Conservation (phyloP, 1,284 basidiomycete species). For the Neonothopanus nambi region DNA sequence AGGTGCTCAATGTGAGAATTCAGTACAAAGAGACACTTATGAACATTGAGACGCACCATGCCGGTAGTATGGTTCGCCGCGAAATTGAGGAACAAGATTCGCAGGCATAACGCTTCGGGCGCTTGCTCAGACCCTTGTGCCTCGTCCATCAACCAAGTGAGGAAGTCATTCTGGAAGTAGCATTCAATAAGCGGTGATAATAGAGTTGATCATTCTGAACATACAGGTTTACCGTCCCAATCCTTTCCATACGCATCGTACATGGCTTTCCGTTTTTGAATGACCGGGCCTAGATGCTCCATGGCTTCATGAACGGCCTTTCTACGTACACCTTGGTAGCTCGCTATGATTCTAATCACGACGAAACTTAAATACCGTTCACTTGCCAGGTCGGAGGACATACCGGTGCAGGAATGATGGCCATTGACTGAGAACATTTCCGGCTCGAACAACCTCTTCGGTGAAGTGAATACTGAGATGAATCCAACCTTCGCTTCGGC, state of each 20-base stretch:
- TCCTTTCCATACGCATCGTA: background rate
- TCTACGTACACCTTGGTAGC: no score
- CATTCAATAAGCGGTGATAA: background rate
- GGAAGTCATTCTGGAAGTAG: slow-evolving; percentile 7
- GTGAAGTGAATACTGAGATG: no score
- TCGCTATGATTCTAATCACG: no score
- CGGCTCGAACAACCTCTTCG: no score
- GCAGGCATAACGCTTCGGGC: slow-evolving; percentile 17
- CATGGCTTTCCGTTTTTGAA: background rate
- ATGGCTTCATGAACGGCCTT: no score
- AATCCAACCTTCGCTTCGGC: no score
- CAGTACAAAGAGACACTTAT: no score
- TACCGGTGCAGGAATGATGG: no score
- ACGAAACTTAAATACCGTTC: no score
- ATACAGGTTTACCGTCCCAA: background rate
- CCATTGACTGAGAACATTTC: no score
- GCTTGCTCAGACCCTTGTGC: slow-evolving; percentile 9
- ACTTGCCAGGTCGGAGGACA: no score
- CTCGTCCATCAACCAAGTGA: slow-evolving; percentile 25
- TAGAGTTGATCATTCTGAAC: background rate
- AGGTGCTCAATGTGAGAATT: no score
- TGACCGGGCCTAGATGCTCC: background rate
- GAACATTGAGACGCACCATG: slow-evolving; percentile 22
- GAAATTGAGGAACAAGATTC: slow-evolving; percentile 25
- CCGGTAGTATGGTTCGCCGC: slow-evolving; percentile 29